Percentiles rank a stretch among this genome's conserved stretches.
Evolutionary conservation across 805 yeast species (phyloP).

Genomic region (Ogataea nitratoaversa): DNA sequence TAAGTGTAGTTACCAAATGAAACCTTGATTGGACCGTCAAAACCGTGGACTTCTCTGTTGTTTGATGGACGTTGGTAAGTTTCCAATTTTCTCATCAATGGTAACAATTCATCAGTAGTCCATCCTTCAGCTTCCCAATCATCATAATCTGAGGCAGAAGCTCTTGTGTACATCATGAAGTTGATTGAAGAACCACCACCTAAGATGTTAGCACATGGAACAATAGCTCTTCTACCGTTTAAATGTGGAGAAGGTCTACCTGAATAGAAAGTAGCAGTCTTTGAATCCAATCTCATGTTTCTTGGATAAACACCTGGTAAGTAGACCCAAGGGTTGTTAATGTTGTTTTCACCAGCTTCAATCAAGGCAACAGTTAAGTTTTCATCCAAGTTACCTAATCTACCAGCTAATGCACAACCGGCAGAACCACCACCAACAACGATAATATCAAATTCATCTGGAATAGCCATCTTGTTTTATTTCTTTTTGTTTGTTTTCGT

Average conservation of each 20-base stretch:
- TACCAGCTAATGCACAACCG: conserved; percentile 28
- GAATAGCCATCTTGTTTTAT: conserved; percentile 22
- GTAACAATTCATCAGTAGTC: conserved; percentile 26
- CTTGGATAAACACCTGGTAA: conserved; percentile 29
- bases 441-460: conserved; percentile 27
- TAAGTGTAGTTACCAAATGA: conserved; percentile 29
- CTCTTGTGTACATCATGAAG: conserved; percentile 30
- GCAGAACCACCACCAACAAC: conserved; percentile 29
- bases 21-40: conserved; percentile 29
- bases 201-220: conserved; percentile 27
- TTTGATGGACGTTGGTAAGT: conserved; percentile 28
- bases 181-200: conserved; percentile 31
- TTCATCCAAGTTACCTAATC: conserved; percentile 27
- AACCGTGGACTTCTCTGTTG: conserved; percentile 28
- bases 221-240: conserved; percentile 30
- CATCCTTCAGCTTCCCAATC: conserved; percentile 29
- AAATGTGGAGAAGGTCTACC: conserved; percentile 25
- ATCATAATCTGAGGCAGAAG: conserved; percentile 29
- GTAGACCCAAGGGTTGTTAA: conserved; percentile 30
- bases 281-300: conserved; percentile 29
- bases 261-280: conserved; percentile 27
- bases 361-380: conserved; percentile 22
- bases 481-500: too few relatives aligned
- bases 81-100: conserved; percentile 26
- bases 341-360: conserved; percentile 29